Conservation (phyloP, 768 basidiomycete genomes). For the Cubamyces lactineus region DNA sequence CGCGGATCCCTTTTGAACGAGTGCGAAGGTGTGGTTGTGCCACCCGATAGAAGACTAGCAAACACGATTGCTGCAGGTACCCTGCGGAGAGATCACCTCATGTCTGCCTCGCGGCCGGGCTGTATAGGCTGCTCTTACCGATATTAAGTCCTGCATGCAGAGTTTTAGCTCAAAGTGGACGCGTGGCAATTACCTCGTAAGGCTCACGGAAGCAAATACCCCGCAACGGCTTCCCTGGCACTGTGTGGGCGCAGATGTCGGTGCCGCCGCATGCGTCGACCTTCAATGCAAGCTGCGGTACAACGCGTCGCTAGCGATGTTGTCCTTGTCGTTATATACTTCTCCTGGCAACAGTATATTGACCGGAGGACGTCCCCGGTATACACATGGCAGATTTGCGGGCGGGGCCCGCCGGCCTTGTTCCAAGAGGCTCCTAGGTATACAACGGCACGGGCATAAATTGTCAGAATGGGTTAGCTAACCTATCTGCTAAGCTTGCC, state of each 20-base stretch:
- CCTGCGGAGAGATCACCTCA: slow-evolving; percentile 19
- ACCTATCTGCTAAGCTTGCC: not conserved
- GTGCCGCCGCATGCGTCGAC: not conserved
- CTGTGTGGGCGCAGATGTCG: not conserved
- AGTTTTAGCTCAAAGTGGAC: slow-evolving; percentile 14
- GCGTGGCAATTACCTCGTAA: slow-evolving; percentile 23
- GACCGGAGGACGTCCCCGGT: slow-evolving; percentile 11
- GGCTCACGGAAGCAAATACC: slow-evolving; percentile 15
- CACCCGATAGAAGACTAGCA: slow-evolving; percentile 19
- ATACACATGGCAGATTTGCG: slow-evolving; percentile 3
- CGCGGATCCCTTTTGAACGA: slow-evolving; percentile 20
- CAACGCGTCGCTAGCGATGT: not conserved
- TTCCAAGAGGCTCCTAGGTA: not conserved
- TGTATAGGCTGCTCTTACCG: slow-evolving; percentile 13
- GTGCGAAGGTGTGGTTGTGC: slow-evolving; percentile 13
- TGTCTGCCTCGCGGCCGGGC: slow-evolving; percentile 25
- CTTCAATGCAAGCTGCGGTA: not conserved
- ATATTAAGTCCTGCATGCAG: slow-evolving; percentile 18
- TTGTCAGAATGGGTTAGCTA: slow-evolving; percentile 5
- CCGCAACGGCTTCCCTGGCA: not conserved
- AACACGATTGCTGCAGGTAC: slow-evolving; percentile 19
- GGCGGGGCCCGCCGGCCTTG: not conserved
- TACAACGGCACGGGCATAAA: not conserved
- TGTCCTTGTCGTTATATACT: slow-evolving; percentile 13
- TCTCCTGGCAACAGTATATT: slow-evolving; percentile 12